Conservation (phyloP, 768 basidiomycete species). For the Leucosporidium scottii region DNA sequence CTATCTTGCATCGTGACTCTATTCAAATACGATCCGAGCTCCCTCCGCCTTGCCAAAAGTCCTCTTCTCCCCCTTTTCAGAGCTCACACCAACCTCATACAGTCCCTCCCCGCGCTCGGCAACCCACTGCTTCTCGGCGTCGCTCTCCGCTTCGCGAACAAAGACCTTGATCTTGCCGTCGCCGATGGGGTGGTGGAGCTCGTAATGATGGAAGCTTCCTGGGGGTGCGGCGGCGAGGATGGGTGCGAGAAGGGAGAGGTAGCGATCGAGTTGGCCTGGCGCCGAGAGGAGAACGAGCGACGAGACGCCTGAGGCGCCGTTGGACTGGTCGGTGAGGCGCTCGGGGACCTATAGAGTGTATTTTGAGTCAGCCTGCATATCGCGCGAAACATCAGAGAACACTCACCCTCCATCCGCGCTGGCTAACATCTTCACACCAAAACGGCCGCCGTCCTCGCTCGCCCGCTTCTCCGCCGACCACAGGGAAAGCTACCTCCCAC, state of each 20-base stretch:
- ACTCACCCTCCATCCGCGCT: slow-evolving; percentile 5
- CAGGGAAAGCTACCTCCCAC: slow-evolving; percentile 17
- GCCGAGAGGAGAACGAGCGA: background rate
- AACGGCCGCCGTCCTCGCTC: background rate
- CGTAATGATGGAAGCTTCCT: background rate
- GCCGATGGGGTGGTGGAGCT: background rate
- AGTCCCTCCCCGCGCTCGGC: background rate
- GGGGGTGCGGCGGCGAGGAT: background rate
- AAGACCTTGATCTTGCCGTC: background rate
- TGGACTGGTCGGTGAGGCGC: background rate
- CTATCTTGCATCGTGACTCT: too few relatives aligned
- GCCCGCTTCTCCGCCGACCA: background rate
- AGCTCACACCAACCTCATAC: background rate
- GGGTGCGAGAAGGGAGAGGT: background rate
- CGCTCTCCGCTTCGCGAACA: background rate
- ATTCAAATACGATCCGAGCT: background rate
- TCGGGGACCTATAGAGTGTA: background rate
- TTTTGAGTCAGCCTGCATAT: background rate
- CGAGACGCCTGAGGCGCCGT: background rate
- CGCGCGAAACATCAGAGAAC: background rate
- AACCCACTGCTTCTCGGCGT: background rate
- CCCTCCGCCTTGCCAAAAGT: background rate
- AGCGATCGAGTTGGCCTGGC: background rate
- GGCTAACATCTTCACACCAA: slow-evolving; percentile 4
- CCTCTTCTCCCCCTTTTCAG: background rate